Evolutionary conservation across 2,329 filamentous ascomycete genomes (phyloP), one percentile per base, ranked within the genome.

Genomic region (Diaporthe eres): DNA sequence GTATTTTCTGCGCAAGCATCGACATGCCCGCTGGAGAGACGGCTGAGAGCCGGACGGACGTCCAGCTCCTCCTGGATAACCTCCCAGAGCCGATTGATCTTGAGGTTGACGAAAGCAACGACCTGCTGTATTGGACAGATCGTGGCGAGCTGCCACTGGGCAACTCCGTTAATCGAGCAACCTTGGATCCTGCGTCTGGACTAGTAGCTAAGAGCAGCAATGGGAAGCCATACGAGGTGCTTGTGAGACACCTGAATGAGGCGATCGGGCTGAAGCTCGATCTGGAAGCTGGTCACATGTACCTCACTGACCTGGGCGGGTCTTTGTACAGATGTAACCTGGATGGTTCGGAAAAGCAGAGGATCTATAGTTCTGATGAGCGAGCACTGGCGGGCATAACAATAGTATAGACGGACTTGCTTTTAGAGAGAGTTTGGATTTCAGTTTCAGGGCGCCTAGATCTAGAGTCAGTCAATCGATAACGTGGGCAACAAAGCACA

Each of bases 1-100:
- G 87, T 4, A 90, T 92, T 58, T 90, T 90, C 80, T 81, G 84
- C 8, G 89, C 90, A 0, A 80, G 82, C 34, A 82, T 91, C 0
- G 79, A 85, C 1, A 84, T 84, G 12, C 85, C 85, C 0, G 44
- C 76, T 0, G 83, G 83, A 0, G 77, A 83, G 74, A 53, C 34
- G 25, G 57, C 71, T 13, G 71, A 63, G 57, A 63, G 7, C 12
- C 82, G 87, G 0, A 78, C 82, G 0, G 87, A 90, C 57, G 82
- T 89, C 39, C 82, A 85, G 68, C 78, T 83, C 3, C 73, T 91
- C 2, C 79, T 87, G 4, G 79, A 85, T 3, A 79, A 80, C 2
- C 81, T 91, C 7, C 89, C 90, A 0, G 90, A 91, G 79, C 88
- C 88, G 0, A 89, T 92, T 74, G 90, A 92, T 78, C 81, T 92